Percentiles rank a stretch among this genome's conserved stretches.
These are phyloP conservation scores for Stagonosporopsis tanaceti DNA, from an alignment of 2,329 filamentous ascomycete species.

Conservation along the genomic window DNA sequence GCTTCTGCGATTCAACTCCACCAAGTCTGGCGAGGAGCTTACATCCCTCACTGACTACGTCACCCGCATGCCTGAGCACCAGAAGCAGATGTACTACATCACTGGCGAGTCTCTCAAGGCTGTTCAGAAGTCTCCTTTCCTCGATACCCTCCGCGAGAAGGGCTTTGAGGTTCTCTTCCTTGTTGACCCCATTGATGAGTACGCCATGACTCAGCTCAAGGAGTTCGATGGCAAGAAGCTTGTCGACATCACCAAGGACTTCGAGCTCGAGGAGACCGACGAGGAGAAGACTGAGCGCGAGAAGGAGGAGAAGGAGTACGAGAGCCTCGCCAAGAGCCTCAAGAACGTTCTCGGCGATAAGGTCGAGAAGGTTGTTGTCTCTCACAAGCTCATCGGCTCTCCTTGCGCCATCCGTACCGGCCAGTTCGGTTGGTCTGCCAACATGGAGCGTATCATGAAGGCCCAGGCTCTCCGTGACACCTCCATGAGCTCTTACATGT, in stretches of 20 bases:
- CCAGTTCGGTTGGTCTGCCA: conserved; percentile 99
- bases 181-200: conserved; percentile 98
- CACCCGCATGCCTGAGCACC: conserved; percentile 99
- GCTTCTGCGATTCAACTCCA: conserved; percentile 98
- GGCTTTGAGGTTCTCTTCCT: conserved; percentile 99
- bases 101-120: conserved; percentile 99
- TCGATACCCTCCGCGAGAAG: conserved; percentile 98
- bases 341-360: conserved; percentile 99
- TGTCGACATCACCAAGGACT: conserved; percentile 99
- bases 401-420: conserved; percentile 99
- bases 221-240: conserved; percentile 99
- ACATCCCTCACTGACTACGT: conserved; percentile 97
- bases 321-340: conserved; percentile 91
- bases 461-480: conserved; percentile 99
- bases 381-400: conserved; percentile 92
- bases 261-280: conserved; percentile 99
- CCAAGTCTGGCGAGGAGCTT: conserved; percentile 95
- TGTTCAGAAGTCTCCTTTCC: conserved; percentile 97
- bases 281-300: conserved; percentile 98
- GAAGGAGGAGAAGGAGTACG: conserved; percentile 97
- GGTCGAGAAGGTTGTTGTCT: conserved; percentile 99
- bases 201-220: conserved; percentile 99
- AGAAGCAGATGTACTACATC: conserved; percentile 99
- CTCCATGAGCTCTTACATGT: conserved; percentile 99
- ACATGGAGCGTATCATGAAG: conserved; percentile 99